Base-by-base conservation (phyloP, 2,329 filamentous ascomycete genomes). In the Xylogone sp. region DNA sequence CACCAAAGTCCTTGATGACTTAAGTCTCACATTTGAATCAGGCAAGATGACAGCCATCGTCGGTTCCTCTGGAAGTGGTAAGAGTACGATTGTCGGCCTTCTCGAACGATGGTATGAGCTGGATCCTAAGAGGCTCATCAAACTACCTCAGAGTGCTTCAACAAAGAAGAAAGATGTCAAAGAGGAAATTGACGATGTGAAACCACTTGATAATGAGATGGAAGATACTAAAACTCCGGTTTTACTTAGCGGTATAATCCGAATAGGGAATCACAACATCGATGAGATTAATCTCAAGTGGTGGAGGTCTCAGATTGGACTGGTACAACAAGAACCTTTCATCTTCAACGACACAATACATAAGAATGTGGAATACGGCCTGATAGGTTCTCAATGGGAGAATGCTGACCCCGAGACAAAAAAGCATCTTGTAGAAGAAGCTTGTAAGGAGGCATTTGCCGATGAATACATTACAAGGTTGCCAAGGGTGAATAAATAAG, bases 11-110 rank as follows among this genome's bases (percentile, higher is more conserved):
- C 67, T 89, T 1, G 76, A 87, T 57, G 69, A 75, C 2, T 65
- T 89, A 2, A 75, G 77, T 58, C 68, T 88, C 8, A 71, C 66
- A 0, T 79, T 90, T 50, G 73, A 79, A 53, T 75, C 79, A 7
- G 84, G 84, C 19, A 86, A 87, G 61, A 78, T 84, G 2, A 89
- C 86, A 1, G 87, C 87, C 2, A 84, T 91, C 18, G 87, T 91
- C 19, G 87, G 87, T 0, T 80, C 85, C 0, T 88, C 84, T 2
- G 87, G 87, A 0, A 84, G 79, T 3, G 87, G 88, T 0, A 92
- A 91, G 65, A 87, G 83, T 47, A 91, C 87, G 0, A 82, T 90
- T 21, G 81, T 90, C 1, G 85, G 83, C 0, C 69, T 91, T 2
- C 71, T 90, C 2, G 83, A 90, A 62, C 74, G 86, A 27, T 90